These are phyloP conservation scores for Onygenales sp. DNA, from an alignment of 2,329 filamentous ascomycete genomes.

Conservation along the genomic window DNA sequence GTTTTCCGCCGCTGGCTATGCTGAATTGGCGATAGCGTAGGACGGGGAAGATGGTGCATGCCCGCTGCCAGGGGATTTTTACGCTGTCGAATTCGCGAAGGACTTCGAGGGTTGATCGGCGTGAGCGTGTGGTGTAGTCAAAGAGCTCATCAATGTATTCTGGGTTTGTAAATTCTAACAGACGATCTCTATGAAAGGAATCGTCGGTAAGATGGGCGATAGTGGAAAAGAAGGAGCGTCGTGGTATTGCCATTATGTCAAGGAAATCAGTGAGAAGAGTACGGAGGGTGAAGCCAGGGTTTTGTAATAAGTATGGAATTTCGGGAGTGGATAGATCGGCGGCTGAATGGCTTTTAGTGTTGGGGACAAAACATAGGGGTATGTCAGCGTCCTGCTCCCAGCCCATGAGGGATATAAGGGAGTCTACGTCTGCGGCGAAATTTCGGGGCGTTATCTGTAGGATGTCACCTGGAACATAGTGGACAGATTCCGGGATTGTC, in stretches of 20 bases:
- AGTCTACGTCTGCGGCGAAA: constrained; percentile 68
- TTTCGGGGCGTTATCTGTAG: constrained; percentile 82
- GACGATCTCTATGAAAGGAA: constrained; percentile 64
- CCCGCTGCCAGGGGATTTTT: constrained; percentile 65
- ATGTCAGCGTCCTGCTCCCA: constrained; percentile 67
- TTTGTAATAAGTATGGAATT: constrained; percentile 26
- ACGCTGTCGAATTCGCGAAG: constrained; percentile 83
- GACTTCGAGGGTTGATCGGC: constrained; percentile 84
- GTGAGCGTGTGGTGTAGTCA: constrained; percentile 86
- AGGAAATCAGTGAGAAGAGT: constrained; percentile 70
- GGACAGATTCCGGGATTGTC: constrained; percentile 31
- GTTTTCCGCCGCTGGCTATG: constrained; percentile 64
- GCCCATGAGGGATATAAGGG: constrained; percentile 66
- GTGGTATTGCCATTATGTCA: constrained; percentile 82
- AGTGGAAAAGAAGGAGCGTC: constrained; percentile 72
- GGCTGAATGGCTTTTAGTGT: constrained; percentile 15
- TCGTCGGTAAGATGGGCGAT: constrained; percentile 68
- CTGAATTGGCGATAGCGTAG: constrained; percentile 91
- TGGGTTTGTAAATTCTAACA: constrained; percentile 73
- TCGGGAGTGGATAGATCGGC: constrained; percentile 17
- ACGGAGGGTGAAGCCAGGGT: constrained; percentile 52
- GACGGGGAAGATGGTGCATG: constrained; percentile 64
- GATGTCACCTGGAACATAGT: constrained; percentile 65
- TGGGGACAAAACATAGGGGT: constrained; percentile 46
- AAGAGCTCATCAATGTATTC: constrained; percentile 83